Evolutionary conservation across 768 basidiomycete genomes (phyloP), one percentile per base, ranked within the genome.

Genomic region (Suillus lakei): DNA sequence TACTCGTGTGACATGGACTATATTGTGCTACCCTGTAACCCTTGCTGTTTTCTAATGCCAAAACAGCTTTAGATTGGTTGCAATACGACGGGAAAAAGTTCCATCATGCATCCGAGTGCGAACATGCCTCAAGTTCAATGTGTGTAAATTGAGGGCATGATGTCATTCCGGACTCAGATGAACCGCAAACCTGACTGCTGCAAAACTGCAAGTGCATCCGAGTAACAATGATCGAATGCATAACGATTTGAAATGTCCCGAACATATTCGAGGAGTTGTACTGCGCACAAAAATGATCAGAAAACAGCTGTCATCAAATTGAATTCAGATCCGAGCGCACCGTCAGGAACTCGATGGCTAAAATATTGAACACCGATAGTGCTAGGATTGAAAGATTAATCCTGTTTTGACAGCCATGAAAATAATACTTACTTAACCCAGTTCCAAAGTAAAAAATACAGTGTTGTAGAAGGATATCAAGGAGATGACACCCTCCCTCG

Each of bases 401-500:
- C 34, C 1, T 3, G 3, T 54, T 54, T n/a, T 54, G 21, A 54
- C 21, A 54, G 53, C 21, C 12, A 54, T 54, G 10, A 54, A 32
- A 1, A 32, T n/a, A 32, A n/a, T 34, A 54, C 53, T 54, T 54
- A 12, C 53, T 12, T 15, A 54, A 5, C 32, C 53, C 53, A n/a
- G 32, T 54, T 34, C 10, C 53, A 21, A 54, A 54, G 53, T 54
- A 54, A 15, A 54, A 54, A 15, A 54, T 54, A 6, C 13, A 34
- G 30, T 54, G 53, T 10, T 54, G 53, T n/a, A 54, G 12, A 32
- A 54, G 53, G 21, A 54, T 54, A 34, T 54, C 32, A 34, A 54
- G 32, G 12, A 54, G 21, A 5, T 7, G 21, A 54, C 21, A 54
- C 3, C 1, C 21, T 4, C 53, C n/a, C 34, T 54, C 53, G 30